Base-by-base conservation (phyloP, 2,329 filamentous ascomycete genomes). In the Tolypocladium endophyticum region DNA sequence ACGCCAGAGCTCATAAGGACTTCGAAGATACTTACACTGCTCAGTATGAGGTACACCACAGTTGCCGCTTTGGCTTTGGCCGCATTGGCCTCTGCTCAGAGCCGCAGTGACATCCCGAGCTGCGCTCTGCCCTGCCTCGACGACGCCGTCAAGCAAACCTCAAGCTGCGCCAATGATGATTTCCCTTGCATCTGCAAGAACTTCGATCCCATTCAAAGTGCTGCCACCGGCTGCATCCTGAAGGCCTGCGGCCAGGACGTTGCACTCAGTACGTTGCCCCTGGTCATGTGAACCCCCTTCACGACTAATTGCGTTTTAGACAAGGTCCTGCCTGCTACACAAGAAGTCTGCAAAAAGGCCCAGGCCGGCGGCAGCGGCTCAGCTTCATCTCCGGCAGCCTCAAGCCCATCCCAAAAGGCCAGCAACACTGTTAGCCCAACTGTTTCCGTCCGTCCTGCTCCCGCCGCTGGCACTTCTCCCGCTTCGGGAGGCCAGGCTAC, bases 261-360 rank as follows among this genome's bases (percentile, higher is more conserved):
- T 41, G 69, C 71, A 59, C 39, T 73, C 30, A 64, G 71, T 73
- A 69, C 47, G 71, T 68, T 30, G 25, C 25, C 11, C 55, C 23
- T 28, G 20, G 16, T 3, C 33, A 2, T 12, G n/a, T 28, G 9
- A 39, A 39, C 3, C 36, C 38, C 43, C 18, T n/a, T 36, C 39
- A 33, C 6, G 23, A 12, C 56, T 56, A 18, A 43, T 36, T 4
- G 3, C 14, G 4, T 28, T 8, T 23, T 58, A 73, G 71, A 62
- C 61, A 58, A 72, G 61, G 70, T 72, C 55, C 61, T 71, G 57
- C 69, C 71, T 54, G 68, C 67, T 58, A 67, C 67, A 47, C 54
- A 65, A 33, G 60, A 61, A 55, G 63, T 71, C 60, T 71, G 69
- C 64, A 59, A 41, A 25, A 25, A 45, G 43, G 43, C 43, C 6